Base-by-base conservation (phyloP, 1,284 basidiomycete genomes). In the Cerrena zonata region DNA sequence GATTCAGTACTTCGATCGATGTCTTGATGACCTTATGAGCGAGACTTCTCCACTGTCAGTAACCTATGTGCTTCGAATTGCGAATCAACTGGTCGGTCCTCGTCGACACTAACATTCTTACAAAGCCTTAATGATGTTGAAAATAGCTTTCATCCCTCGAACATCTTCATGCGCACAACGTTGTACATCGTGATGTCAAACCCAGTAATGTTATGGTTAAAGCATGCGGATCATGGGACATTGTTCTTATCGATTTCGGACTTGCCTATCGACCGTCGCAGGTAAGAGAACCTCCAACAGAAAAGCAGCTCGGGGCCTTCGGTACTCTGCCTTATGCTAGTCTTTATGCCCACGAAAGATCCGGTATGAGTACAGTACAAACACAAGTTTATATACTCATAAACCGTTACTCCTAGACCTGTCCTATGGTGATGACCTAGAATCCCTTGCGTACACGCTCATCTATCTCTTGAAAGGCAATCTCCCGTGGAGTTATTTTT, bases 1-100 rank as follows among this genome's bases (percentile, higher is more conserved):
- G 4, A 45, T 49, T 25, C 47, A 55, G 36, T 43, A 48, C n/a
- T 39, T 39, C n/a, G 37, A 21, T 21, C n/a, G 21, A 21, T 18
- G 37, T 39, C n/a, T 39, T 21, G 21, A 39, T 18, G 37, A 15
- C 37, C n/a, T 18, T 18, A 21, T 39, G n/a, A 15, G 37, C 5
- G 21, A 39, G n/a, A 21, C n/a, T 21, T 18, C n/a, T 18, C n/a
- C n/a, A n/a, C n/a, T n/a, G n/a, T n/a, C n/a, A n/a, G n/a, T n/a
- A n/a, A 39, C n/a, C n/a, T 5, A 15, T 5, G 37, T 39, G n/a
- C n/a, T 21, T 15, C n/a, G 5, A 15, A 21, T 39, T 39, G 37
- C n/a, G 37, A 39, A 15, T 18, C 37, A 39, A 39, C n/a, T 39
- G 37, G 37, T 39, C n/a, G n/a, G n/a, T n/a, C n/a, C n/a, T n/a